Evolutionary conservation across 1,284 basidiomycete species (phyloP).

Genomic region (Sanghuangporus baumii): DNA sequence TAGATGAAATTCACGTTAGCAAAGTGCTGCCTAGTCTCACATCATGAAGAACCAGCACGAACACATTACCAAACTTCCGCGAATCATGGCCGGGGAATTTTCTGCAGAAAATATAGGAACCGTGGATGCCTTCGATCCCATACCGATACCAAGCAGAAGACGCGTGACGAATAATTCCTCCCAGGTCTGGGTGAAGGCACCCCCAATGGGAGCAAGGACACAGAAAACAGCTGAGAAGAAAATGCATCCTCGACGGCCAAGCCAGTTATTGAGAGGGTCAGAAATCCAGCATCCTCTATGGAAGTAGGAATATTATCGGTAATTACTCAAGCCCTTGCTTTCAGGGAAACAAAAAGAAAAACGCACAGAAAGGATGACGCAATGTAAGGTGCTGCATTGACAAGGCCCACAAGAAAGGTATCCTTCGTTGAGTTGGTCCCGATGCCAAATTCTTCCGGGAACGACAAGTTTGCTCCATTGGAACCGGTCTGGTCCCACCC

Average conservation of each 20-base stretch:
- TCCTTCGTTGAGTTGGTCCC: conserved; percentile 26
- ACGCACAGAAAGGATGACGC: conserved; percentile 60
- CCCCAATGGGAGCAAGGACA: conserved; percentile 56
- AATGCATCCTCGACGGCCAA: conserved; percentile 65
- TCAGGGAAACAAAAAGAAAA: conserved; percentile 49
- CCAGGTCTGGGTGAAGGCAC: conserved; percentile 34
- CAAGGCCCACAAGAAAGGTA: conserved; percentile 42
- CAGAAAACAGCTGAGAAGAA: conserved; percentile 59
- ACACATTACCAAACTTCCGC: conserved; percentile 33
- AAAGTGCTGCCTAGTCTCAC: too few relatives aligned
- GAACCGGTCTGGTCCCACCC: conserved; percentile 61
- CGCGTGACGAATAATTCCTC: conserved; percentile 39
- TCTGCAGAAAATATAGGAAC: conserved; percentile 57
- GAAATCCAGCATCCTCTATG: conserved; percentile 38
- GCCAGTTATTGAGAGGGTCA: conserved; percentile 40
- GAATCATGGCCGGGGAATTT: conserved; percentile 54
- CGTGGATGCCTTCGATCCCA: conserved; percentile 63
- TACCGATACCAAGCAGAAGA: conserved; percentile 57
- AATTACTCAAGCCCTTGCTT: neutral
- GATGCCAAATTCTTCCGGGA: conserved; percentile 49
- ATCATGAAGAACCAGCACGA: conserved; percentile 19
- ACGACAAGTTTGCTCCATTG: conserved; percentile 62
- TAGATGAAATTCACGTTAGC: neutral
- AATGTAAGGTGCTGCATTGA: conserved; percentile 46
- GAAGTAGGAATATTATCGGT: conserved; percentile 20